Conservation (phyloP, 345 rosid species). For the Turnera subulata region DNA sequence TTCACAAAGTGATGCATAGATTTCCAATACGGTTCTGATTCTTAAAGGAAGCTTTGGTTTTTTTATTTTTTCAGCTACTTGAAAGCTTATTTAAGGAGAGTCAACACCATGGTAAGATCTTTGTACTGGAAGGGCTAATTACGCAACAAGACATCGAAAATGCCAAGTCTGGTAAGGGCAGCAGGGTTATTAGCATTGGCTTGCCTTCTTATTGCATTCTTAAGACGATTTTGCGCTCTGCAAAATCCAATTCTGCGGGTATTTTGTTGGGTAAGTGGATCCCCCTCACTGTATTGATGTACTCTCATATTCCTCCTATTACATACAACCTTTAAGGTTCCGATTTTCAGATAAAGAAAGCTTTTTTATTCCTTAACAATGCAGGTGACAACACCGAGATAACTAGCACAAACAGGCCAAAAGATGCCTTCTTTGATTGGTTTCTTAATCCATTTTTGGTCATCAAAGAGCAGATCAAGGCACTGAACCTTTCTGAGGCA, state of each 20-base stretch:
- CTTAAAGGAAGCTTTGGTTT: conserved; percentile 20
- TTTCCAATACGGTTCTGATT: not conserved
- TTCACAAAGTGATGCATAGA: not conserved
- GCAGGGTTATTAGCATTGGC: conserved; percentile 70
- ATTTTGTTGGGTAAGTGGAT: conserved; percentile 60
- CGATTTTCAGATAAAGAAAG: conserved; percentile 1
- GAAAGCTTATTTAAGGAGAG: conserved; percentile 58
- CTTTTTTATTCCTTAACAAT: conserved; percentile 12
- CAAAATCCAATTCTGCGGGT: conserved; percentile 53
- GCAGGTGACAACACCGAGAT: conserved; percentile 67
- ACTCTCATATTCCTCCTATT: not conserved
- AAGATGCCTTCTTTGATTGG: conserved; percentile 85
- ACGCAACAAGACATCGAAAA: conserved; percentile 74
- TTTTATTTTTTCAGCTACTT: conserved; percentile 47
- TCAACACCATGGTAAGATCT: conserved; percentile 48
- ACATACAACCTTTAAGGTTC: not conserved
- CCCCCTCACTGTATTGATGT: not conserved
- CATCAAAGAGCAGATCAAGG: conserved; percentile 85
- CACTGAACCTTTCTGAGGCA: conserved; percentile 52
- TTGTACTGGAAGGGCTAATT: conserved; percentile 70
- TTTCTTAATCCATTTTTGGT: conserved; percentile 80
- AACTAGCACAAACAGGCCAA: conserved; percentile 70
- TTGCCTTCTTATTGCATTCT: conserved; percentile 86
- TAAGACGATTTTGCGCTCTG: conserved; percentile 58
- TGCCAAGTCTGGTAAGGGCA: conserved; percentile 57